Conservation (phyloP, 768 basidiomycete genomes). For the Coprinopsis cinerea region DNA sequence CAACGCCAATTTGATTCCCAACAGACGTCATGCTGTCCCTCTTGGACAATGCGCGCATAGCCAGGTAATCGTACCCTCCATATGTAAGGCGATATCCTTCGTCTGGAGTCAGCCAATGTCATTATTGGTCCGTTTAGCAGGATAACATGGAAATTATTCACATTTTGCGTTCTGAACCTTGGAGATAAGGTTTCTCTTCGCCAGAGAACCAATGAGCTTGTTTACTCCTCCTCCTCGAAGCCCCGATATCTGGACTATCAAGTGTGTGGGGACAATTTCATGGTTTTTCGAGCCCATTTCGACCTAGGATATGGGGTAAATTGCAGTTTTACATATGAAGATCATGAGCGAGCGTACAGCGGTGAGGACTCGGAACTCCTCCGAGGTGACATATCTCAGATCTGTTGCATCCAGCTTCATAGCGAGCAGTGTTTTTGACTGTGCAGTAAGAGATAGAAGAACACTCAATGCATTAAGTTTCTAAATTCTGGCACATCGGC, state of each 20-base stretch:
- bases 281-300: slow-evolving; percentile 99
- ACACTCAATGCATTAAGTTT: too few relatives aligned
- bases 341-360: slow-evolving; percentile 46
- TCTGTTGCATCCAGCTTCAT: slow-evolving; percentile 97
- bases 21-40: slow-evolving; percentile 85
- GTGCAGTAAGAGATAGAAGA: too few relatives aligned
- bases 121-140: slow-evolving; percentile 24
- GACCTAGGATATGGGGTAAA: slow-evolving; percentile 43
- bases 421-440: too few relatives aligned
- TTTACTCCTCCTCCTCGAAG: slow-evolving; percentile 89
- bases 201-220: slow-evolving; percentile 84
- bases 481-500: too few relatives aligned
- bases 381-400: slow-evolving; percentile 83
- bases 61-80: slow-evolving; percentile 96
- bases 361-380: slow-evolving; percentile 95
- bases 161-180: slow-evolving; percentile 91
- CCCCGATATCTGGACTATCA: slow-evolving; percentile 92
- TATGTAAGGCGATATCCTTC: slow-evolving; percentile 97
- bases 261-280: slow-evolving; percentile 83
- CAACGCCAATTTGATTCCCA: slow-evolving; percentile 97
- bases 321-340: background rate
- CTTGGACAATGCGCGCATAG: slow-evolving; percentile 89
- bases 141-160: slow-evolving; percentile 26
- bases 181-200: slow-evolving; percentile 87
- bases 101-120: slow-evolving; percentile 34